Conservation (phyloP, 768 basidiomycete species). For the Boletus sp. region DNA sequence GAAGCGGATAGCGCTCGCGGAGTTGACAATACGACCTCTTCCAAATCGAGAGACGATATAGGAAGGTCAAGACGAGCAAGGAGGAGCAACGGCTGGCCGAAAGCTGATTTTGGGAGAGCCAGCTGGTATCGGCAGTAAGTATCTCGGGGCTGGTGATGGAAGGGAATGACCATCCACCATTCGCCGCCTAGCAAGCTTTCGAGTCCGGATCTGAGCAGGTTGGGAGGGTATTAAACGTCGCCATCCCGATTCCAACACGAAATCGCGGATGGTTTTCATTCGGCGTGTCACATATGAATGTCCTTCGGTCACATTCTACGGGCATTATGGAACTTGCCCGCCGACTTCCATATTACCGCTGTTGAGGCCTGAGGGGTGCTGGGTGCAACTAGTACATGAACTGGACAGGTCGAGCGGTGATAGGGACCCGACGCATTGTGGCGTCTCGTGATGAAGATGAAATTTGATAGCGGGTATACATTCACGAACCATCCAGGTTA, state of each 20-base stretch:
- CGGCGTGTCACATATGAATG: not conserved
- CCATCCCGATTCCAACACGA: not conserved
- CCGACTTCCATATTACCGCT: conserved; percentile 2
- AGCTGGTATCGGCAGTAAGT: not conserved
- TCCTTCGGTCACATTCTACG: not conserved
- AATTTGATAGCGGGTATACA: not conserved
- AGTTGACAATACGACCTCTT: conserved; percentile 23
- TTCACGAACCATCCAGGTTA: not conserved
- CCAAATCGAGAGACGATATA: conserved; percentile 29
- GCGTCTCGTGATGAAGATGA: not conserved
- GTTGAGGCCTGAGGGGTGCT: not conserved
- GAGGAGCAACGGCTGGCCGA: not conserved
- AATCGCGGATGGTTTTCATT: not conserved
- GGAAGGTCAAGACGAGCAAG: conserved; percentile 6
- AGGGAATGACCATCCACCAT: not conserved
- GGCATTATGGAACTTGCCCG: not conserved
- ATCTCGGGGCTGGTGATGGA: not conserved
- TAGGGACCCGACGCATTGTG: not conserved
- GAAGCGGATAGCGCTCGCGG: conserved; percentile 29
- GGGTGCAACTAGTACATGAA: not conserved
- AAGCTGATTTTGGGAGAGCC: not conserved
- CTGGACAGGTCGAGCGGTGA: not conserved
- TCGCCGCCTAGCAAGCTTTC: not conserved
- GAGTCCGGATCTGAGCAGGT: not conserved
- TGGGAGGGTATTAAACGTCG: not conserved